These are phyloP conservation scores for Paxillus involutus DNA, from an alignment of 768 basidiomycete genomes.

Conservation along the genomic window DNA sequence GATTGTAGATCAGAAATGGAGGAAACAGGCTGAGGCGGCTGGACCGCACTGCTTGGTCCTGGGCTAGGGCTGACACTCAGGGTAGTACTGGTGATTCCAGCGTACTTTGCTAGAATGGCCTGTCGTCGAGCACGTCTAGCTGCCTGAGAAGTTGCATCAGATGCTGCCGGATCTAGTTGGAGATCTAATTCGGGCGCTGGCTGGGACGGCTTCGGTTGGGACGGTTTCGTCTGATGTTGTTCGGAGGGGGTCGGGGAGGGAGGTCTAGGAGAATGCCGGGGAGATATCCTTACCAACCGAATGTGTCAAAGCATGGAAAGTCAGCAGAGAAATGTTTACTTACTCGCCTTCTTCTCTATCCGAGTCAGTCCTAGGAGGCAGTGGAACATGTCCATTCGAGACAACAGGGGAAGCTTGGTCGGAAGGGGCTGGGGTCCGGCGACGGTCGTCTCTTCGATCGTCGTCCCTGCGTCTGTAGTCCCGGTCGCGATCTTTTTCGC, in stretches of 20 bases:
- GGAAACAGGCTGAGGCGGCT: slow-evolving; percentile 62
- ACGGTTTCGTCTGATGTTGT: slow-evolving; percentile 19
- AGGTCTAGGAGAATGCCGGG: slow-evolving; percentile 38
- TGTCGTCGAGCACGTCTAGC: slow-evolving; percentile 70
- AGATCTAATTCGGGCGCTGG: slow-evolving; percentile 47
- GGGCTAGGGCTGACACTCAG: slow-evolving; percentile 55
- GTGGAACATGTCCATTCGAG: slow-evolving; percentile 21
- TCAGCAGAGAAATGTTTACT: slow-evolving; percentile 41
- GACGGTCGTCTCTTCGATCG: slow-evolving; percentile 28
- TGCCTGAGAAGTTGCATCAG: slow-evolving; percentile 62
- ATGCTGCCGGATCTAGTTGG: slow-evolving; percentile 50
- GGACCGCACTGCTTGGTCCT: slow-evolving; percentile 71
- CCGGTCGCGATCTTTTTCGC: slow-evolving; percentile 23
- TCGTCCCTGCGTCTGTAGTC: slow-evolving; percentile 32
- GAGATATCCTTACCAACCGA: slow-evolving; percentile 57
- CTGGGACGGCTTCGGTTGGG: slow-evolving; percentile 9
- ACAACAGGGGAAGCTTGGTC: slow-evolving; percentile 8
- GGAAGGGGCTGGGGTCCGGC: slow-evolving; percentile 12
- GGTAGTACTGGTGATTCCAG: slow-evolving; percentile 42
- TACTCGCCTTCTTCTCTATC: slow-evolving; percentile 94
- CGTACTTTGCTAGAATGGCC: slow-evolving; percentile 80
- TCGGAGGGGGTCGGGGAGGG: slow-evolving; percentile 27
- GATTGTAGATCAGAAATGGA: slow-evolving; percentile 62
- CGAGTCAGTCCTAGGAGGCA: slow-evolving; percentile 37
- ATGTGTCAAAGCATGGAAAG: slow-evolving; percentile 10